Evolutionary conservation across 306 rosid genomes (phyloP).

Genomic region (Vicia villosa): DNA sequence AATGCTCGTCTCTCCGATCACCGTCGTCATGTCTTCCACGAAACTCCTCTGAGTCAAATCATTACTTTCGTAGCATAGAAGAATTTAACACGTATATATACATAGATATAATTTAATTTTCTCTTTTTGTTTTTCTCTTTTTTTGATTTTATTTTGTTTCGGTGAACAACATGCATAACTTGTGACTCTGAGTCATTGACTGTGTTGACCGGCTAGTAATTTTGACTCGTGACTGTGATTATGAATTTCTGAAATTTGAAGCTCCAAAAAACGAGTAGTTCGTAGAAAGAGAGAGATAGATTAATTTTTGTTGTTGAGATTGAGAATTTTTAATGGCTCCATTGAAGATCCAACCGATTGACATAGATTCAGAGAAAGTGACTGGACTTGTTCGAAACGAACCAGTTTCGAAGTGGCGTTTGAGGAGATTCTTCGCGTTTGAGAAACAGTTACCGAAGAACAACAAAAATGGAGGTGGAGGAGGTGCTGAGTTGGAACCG

Average conservation of each 20-base stretch:
- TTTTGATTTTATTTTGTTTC: not conserved
- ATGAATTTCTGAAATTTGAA: not conserved
- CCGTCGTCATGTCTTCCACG: slow-evolving; percentile 83
- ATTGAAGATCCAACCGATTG: slow-evolving; percentile 93
- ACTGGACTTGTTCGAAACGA: slow-evolving; percentile 65
- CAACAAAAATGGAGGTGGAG: slow-evolving; percentile 44
- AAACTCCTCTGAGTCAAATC: slow-evolving; percentile 44
- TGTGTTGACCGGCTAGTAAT: slow-evolving; percentile 24
- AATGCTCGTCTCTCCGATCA: slow-evolving; percentile 68
- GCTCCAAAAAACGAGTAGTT: slow-evolving; percentile 32
- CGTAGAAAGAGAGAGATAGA: not conserved
- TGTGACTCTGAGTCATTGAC: slow-evolving; percentile 36
- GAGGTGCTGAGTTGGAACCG: slow-evolving; percentile 67
- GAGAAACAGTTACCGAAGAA: slow-evolving; percentile 76
- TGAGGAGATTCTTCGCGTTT: slow-evolving; percentile 64
- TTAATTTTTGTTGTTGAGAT: not conserved
- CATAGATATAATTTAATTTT: not conserved
- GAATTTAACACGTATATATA: not conserved
- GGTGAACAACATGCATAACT: slow-evolving; percentile 13
- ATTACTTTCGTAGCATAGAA: slow-evolving; percentile 39
- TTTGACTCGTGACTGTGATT: slow-evolving; percentile 20
- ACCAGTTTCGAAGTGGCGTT: slow-evolving; percentile 74
- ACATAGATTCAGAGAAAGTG: slow-evolving; percentile 55
- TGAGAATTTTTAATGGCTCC: slow-evolving; percentile 65
- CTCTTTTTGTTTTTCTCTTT: not conserved